Evolutionary conservation across 495 filamentous ascomycete species (phyloP).

Genomic region (Talaromyces stipitatus): DNA sequence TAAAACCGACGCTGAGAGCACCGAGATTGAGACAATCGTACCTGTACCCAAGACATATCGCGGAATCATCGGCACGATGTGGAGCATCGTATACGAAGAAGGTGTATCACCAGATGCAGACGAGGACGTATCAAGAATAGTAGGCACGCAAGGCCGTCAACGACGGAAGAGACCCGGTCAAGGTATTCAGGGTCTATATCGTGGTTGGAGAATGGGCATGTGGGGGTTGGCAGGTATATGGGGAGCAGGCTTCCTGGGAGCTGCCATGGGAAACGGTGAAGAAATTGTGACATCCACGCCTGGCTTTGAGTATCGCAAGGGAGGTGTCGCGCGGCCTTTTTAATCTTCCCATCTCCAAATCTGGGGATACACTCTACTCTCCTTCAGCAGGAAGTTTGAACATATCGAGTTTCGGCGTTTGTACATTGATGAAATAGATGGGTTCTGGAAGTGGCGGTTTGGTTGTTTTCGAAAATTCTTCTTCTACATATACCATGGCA

Average conservation of each 20-base stretch:
- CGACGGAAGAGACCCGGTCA: conserved; percentile 59
- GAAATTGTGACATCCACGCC: conserved; percentile 19
- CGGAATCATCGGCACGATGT: conserved; percentile 82
- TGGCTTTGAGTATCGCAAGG: conserved; percentile 6
- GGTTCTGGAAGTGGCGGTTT: background rate
- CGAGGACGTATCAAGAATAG: conserved; percentile 16
- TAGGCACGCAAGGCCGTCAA: conserved; percentile 6
- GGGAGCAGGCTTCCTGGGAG: conserved; percentile 58
- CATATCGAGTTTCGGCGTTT: conserved; percentile 2
- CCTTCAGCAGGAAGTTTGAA: background rate
- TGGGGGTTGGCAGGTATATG: conserved; percentile 91
- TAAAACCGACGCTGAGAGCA: conserved; percentile 11
- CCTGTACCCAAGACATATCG: conserved; percentile 54
- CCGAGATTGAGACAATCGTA: conserved; percentile 64
- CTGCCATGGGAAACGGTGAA: conserved; percentile 24
- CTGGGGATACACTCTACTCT: background rate
- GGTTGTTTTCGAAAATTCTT: background rate
- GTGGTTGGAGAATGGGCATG: conserved; percentile 92
- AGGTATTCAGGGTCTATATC: conserved; percentile 75
- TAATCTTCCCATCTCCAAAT: background rate
- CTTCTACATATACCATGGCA: background rate
- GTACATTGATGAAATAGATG: background rate
- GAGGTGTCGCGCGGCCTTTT: background rate
- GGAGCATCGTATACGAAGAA: conserved; percentile 77
- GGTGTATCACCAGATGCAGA: conserved; percentile 39